Conservation (phyloP, 805 yeast species). For the Grigorovia jiainica region DNA sequence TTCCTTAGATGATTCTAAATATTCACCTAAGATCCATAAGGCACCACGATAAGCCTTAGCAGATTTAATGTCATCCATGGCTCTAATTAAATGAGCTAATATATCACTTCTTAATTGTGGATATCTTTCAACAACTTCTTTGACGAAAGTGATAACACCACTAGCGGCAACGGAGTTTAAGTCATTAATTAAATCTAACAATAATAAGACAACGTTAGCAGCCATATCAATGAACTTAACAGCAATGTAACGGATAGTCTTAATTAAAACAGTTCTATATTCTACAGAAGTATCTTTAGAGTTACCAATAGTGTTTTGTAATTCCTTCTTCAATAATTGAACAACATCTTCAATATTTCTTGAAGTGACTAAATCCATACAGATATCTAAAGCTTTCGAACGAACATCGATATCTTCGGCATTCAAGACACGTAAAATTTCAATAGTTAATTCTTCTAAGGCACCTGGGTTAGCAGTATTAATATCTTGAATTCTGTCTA, state of each 20-base stretch:
- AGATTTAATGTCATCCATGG: conserved; percentile 62
- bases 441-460: conserved; percentile 74
- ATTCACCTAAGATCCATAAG: conserved; percentile 94
- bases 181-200: conserved; percentile 79
- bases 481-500: conserved; percentile 74
- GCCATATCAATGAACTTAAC: conserved; percentile 85
- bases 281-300: conserved; percentile 72
- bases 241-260: conserved; percentile 84
- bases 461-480: conserved; percentile 70
- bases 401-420: conserved; percentile 89
- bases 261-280: conserved; percentile 80
- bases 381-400: conserved; percentile 72
- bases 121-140: conserved; percentile 88
- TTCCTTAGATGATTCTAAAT: conserved; percentile 57
- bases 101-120: conserved; percentile 66
- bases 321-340: conserved; percentile 83
- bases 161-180: conserved; percentile 77
- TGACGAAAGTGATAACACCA: conserved; percentile 84
- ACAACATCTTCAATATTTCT: conserved; percentile 93
- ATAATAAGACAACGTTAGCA: conserved; percentile 75
- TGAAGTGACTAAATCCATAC: conserved; percentile 69
- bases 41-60: conserved; percentile 92
- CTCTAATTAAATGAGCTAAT: conserved; percentile 48
- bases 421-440: conserved; percentile 75
- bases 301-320: conserved; percentile 57